phyloP scores from a whole-genome alignment of 805 yeast genomes.

The Monosporozyma servazzii region DNA sequence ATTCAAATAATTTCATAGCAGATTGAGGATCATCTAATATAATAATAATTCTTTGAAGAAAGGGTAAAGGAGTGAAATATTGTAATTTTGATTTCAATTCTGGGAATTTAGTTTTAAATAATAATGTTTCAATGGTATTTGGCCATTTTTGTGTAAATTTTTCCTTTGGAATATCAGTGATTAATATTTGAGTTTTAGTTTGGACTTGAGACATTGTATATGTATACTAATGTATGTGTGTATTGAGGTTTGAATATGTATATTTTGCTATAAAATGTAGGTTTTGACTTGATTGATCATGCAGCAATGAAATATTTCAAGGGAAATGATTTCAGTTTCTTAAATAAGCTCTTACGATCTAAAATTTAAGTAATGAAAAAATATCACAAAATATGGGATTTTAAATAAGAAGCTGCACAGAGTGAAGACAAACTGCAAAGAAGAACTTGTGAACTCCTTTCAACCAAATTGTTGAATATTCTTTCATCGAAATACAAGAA shows the following conservation, averaged over 20 bases:
- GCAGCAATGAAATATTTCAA: neutral
- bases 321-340: neutral
- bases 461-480: no score
- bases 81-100: conserved; percentile 14
- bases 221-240: neutral
- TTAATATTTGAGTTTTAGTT: conserved; percentile 23
- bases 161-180: conserved; percentile 25
- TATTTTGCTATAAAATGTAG: no score
- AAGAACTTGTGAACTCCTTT: no score
- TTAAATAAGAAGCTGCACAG: no score
- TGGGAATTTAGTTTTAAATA: conserved; percentile 21
- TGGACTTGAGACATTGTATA: neutral
- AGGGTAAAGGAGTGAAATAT: conserved; percentile 35
- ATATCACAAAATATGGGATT: no score
- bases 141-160: conserved; percentile 23
- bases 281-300: no score
- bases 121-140: conserved; percentile 12
- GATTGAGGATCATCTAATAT: conserved; percentile 24
- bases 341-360: no score
- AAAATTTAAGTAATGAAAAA: no score
- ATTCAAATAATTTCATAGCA: conserved; percentile 18
- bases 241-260: neutral
- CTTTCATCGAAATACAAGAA: no score
- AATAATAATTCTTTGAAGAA: conserved; percentile 36
- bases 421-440: no score